phyloP scores from a whole-genome alignment of 441 rosid species.

The Jatropha podagrica region DNA sequence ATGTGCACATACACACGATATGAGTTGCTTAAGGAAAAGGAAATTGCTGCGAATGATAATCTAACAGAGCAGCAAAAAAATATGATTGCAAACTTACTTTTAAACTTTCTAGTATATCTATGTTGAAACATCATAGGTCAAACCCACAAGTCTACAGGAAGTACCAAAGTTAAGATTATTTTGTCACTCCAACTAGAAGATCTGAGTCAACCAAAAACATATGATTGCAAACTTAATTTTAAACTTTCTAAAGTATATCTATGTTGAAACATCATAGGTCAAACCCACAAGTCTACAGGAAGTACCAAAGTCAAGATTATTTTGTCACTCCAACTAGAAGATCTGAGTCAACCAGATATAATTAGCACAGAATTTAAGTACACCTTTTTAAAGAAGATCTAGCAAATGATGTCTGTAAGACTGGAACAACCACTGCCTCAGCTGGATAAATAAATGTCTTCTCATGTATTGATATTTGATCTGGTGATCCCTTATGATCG shows the following conservation, averaged over 20 bases:
- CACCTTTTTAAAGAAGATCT: constrained; percentile 93
- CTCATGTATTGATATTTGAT: constrained; percentile 44
- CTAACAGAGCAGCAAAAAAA: background rate
- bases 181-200: constrained; percentile 4
- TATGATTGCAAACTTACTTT: background rate
- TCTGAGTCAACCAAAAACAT: background rate
- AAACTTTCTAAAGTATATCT: background rate
- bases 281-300: constrained; percentile 4
- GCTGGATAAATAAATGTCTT: constrained; percentile 87
- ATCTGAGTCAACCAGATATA: constrained; percentile 7
- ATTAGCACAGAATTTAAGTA: constrained; percentile 20
- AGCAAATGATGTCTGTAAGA: constrained; percentile 82
- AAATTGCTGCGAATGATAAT: background rate
- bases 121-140: background rate
- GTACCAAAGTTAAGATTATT: background rate
- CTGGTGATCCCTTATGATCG: constrained; percentile 55
- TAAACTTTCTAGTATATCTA: background rate
- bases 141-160: constrained; percentile 1
- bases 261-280: background rate
- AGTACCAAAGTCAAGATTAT: background rate
- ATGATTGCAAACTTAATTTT: background rate
- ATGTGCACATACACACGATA: background rate
- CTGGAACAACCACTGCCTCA: constrained; percentile 95
- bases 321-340: constrained; percentile 2
- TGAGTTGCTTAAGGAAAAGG: background rate